phyloP scores from a whole-genome alignment of 108 stramenopile species.

The Parmales sp. region DNA sequence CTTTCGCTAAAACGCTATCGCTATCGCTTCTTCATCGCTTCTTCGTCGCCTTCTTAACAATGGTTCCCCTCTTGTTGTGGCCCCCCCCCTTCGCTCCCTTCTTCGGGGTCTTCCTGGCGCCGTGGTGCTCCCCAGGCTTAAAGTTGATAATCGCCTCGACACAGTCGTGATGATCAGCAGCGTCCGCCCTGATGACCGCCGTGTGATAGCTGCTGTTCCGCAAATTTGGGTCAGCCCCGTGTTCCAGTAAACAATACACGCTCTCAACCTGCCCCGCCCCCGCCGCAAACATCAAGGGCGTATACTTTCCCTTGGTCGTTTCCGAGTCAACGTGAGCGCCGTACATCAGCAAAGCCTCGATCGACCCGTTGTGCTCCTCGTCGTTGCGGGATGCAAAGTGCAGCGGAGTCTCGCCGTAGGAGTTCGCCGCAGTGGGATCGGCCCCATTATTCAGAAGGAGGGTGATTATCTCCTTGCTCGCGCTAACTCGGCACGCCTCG shows the following conservation, averaged over 20 bases:
- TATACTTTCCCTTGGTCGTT: neutral
- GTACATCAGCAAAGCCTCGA: neutral
- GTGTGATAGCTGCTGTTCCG: neutral
- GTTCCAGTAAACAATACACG: neutral
- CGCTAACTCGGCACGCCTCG: neutral
- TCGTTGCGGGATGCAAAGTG: neutral
- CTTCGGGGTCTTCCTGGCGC: no score
- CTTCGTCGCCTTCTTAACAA: no score
- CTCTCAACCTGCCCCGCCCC: neutral
- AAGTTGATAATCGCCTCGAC: no score
- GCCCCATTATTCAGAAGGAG: neutral
- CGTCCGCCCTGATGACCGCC: neutral
- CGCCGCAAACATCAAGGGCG: constrained; percentile 4
- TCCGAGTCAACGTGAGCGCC: neutral
- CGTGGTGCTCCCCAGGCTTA: no score
- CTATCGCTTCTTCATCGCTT: no score
- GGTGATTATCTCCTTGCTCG: neutral
- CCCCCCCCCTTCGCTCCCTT: no score
- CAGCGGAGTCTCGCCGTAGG: constrained; percentile 1
- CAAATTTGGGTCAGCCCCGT: neutral
- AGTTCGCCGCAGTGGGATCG: neutral
- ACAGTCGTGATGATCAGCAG: neutral
- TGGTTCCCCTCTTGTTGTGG: no score
- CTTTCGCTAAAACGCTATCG: no score
- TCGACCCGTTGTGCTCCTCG: neutral